A percentile compares a stretch with the other conserved stretches of the same genome.
Evolutionary conservation across 495 filamentous ascomycete genomes (phyloP).

Genomic region (Xylaria cubensis): DNA sequence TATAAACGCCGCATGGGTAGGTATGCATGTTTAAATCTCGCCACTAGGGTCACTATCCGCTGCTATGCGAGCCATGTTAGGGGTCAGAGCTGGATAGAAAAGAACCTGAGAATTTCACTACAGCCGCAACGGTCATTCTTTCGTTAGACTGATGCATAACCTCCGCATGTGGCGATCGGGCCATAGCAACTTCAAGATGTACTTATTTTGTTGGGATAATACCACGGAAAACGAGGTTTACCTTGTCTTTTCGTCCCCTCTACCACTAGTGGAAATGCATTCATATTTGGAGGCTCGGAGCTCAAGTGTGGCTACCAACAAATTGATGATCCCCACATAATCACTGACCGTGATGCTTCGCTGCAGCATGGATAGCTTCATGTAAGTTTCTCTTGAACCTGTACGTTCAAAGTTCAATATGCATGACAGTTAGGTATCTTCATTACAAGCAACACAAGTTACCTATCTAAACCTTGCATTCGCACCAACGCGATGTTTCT

Average conservation of each 20-base stretch:
- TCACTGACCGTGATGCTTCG: not conserved
- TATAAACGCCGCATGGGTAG: not conserved
- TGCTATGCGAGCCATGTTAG: not conserved
- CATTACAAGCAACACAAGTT: slow-evolving; percentile 39
- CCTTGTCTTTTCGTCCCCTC: not conserved
- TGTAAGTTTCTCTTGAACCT: not conserved
- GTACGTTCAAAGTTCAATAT: not conserved
- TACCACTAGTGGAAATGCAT: not conserved
- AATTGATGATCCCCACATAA: not conserved
- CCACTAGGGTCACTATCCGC: not conserved
- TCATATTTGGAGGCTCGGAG: not conserved
- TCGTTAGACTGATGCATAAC: not conserved
- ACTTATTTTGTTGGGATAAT: not conserved
- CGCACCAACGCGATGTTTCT: slow-evolving; percentile 25
- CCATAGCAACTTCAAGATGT: not conserved
- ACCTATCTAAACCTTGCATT: slow-evolving; percentile 27
- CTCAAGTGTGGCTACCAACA: not conserved
- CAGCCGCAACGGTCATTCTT: not conserved
- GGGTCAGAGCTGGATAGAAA: not conserved
- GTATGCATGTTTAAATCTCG: slow-evolving; percentile 13
- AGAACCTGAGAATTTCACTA: not conserved
- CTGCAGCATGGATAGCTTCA: not conserved
- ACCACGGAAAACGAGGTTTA: not conserved
- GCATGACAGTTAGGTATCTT: slow-evolving; percentile 31
- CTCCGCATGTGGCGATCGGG: not conserved